These are phyloP conservation scores for Osmanthus fragrans DNA, from an alignment of 257 asterid genomes.

Conservation along the genomic window DNA sequence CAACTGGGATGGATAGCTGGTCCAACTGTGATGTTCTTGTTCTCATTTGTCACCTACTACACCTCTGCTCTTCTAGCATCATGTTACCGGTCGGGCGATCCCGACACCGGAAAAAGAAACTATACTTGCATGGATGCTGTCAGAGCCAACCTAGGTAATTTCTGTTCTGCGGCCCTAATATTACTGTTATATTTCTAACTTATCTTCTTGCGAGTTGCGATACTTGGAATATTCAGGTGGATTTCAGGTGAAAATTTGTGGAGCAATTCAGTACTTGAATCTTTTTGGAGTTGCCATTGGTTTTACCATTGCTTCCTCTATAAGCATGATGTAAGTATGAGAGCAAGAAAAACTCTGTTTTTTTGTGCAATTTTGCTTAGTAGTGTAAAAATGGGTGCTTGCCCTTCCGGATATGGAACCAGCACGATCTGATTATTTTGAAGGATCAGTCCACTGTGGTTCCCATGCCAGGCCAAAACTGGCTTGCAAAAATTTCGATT, in stretches of 20 bases:
- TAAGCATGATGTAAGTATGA: constrained; percentile 57
- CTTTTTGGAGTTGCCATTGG: constrained; percentile 92
- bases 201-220: too few relatives aligned
- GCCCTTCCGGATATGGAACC: too few relatives aligned
- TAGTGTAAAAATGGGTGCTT: too few relatives aligned
- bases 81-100: constrained; percentile 51
- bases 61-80: constrained; percentile 50
- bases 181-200: too few relatives aligned
- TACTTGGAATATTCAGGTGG: constrained; percentile 55
- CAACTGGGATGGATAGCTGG: constrained; percentile 69
- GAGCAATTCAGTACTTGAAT: constrained; percentile 81
- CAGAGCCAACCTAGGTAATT: constrained; percentile 43
- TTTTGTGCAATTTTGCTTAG: too few relatives aligned
- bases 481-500: too few relatives aligned
- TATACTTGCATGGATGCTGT: constrained; percentile 61
- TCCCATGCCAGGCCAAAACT: too few relatives aligned
- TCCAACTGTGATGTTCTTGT: constrained; percentile 48
- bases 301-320: constrained; percentile 79
- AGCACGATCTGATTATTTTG: too few relatives aligned
- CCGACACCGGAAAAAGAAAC: constrained; percentile 45
- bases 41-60: constrained; percentile 57
- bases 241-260: constrained; percentile 77
- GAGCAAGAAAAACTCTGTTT: too few relatives aligned
- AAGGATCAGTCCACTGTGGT: too few relatives aligned
- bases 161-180: background rate